Conservation (phyloP, 257 asterid genomes). For the Primulina tabacum region DNA sequence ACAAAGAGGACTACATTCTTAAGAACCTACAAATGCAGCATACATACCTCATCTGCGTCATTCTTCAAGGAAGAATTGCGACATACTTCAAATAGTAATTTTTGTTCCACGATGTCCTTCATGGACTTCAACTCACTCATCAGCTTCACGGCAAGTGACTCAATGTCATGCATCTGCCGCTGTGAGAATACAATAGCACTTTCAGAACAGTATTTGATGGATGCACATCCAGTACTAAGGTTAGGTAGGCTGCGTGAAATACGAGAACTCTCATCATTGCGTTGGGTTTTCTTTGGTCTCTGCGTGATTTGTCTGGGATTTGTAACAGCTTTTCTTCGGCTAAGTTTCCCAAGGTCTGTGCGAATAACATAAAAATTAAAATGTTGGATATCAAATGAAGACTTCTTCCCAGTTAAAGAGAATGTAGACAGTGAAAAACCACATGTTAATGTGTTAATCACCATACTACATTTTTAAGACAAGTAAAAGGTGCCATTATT, state of each 20-base stretch:
- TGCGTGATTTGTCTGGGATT: constrained; percentile 36
- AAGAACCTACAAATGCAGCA: constrained; percentile 14
- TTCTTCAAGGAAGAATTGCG: constrained; percentile 61
- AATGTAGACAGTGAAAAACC: neutral
- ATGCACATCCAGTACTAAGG: constrained; percentile 64
- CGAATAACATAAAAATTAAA: constrained; percentile 31
- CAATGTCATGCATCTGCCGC: constrained; percentile 86
- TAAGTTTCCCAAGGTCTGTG: constrained; percentile 31
- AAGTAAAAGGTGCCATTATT: neutral
- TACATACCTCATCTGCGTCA: constrained; percentile 79
- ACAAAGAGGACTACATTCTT: constrained; percentile 6
- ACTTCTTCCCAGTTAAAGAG: constrained; percentile 35
- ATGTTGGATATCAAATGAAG: constrained; percentile 25
- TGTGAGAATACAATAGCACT: constrained; percentile 83
- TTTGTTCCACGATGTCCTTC: constrained; percentile 80
- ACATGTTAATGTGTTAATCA: neutral
- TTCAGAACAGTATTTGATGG: constrained; percentile 68
- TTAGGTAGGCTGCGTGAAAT: constrained; percentile 56
- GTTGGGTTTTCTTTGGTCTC: constrained; percentile 45
- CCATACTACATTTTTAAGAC: neutral
- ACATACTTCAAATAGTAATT: constrained; percentile 71
- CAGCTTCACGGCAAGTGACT: constrained; percentile 67
- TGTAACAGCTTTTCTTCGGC: constrained; percentile 33
- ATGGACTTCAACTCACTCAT: constrained; percentile 77
- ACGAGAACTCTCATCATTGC: constrained; percentile 64